These are phyloP conservation scores for Monosporascus sp. DNA, from an alignment of 2,329 filamentous ascomycete species.

Conservation along the genomic window DNA sequence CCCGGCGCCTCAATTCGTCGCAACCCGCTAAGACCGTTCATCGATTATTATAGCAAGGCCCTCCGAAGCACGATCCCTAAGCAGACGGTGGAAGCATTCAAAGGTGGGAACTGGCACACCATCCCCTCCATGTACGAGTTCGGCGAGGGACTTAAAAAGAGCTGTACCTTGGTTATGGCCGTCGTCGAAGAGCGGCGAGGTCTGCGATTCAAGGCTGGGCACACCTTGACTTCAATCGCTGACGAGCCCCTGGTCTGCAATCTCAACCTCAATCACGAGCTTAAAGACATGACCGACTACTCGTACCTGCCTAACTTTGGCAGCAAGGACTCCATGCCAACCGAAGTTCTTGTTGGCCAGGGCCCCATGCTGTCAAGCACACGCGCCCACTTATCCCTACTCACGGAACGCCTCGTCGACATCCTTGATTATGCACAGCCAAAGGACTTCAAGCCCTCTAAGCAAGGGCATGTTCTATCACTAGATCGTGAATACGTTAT, in stretches of 20 bases:
- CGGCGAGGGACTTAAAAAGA: slow-evolving; percentile 37
- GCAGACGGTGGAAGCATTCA: slow-evolving; percentile 43
- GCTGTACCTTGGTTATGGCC: slow-evolving; percentile 48
- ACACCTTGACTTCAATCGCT: slow-evolving; percentile 32
- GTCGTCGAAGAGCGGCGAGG: slow-evolving; percentile 46
- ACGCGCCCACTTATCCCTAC: slow-evolving; percentile 42
- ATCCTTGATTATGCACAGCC: slow-evolving; percentile 42
- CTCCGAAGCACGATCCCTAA: slow-evolving; percentile 31
- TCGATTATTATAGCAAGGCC: slow-evolving; percentile 40
- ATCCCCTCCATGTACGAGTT: slow-evolving; percentile 42
- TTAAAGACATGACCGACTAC: slow-evolving; percentile 45
- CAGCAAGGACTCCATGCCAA: slow-evolving; percentile 28
- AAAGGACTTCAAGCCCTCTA: slow-evolving; percentile 43
- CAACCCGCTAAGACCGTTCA: slow-evolving; percentile 32
- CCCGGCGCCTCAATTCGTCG: slow-evolving; percentile 6
- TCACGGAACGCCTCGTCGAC: slow-evolving; percentile 48
- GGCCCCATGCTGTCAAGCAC: slow-evolving; percentile 31
- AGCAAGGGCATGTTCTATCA: slow-evolving; percentile 29
- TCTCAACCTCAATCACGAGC: slow-evolving; percentile 16
- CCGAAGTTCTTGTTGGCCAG: slow-evolving; percentile 41
- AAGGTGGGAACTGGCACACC: slow-evolving; percentile 45
- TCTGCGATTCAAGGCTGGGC: slow-evolving; percentile 35
- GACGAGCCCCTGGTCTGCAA: slow-evolving; percentile 42
- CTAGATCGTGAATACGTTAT: slow-evolving; percentile 39
- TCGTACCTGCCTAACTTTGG: slow-evolving; percentile 46